A percentile compares a stretch with the other conserved stretches of the same genome.
phyloP scores from a whole-genome alignment of 2,329 filamentous ascomycete genomes.

The Fusarium sp. region DNA sequence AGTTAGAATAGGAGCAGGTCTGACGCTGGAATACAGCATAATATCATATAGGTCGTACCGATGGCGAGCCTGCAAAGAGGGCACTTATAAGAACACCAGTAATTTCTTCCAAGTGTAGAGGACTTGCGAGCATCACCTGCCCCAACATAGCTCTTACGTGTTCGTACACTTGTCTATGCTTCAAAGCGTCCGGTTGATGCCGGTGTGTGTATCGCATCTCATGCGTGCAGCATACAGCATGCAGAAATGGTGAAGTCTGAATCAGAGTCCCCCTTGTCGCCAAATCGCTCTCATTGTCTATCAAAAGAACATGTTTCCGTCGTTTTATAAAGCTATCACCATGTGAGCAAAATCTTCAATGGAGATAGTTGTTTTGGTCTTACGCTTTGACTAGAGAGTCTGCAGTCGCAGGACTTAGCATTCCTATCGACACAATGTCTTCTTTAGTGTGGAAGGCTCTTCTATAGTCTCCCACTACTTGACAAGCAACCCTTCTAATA shows the following conservation, averaged over 20 bases:
- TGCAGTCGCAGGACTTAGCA: constrained; percentile 23
- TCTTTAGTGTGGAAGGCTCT: constrained; percentile 22
- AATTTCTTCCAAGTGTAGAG: constrained; percentile 56
- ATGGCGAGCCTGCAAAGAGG: constrained; percentile 37
- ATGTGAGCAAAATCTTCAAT: not conserved
- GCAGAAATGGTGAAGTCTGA: constrained; percentile 55
- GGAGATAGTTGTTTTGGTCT: not conserved
- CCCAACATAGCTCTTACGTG: constrained; percentile 55
- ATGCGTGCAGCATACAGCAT: constrained; percentile 56
- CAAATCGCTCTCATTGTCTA: constrained; percentile 25
- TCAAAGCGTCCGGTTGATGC: constrained; percentile 21
- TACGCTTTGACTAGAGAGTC: constrained; percentile 22
- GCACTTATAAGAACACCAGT: constrained; percentile 57
- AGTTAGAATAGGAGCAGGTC: not conserved
- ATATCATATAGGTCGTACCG: constrained; percentile 21
- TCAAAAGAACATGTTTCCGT: constrained; percentile 25
- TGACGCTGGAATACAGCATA: not conserved
- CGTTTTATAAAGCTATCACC: constrained; percentile 19
- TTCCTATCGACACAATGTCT: constrained; percentile 23
- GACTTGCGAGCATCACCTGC: constrained; percentile 55
- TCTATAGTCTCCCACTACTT: constrained; percentile 27
- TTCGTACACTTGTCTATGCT: constrained; percentile 55
- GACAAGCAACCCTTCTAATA: constrained; percentile 26
- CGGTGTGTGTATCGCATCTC: constrained; percentile 50
- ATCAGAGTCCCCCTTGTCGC: constrained; percentile 43